Percentiles rank a stretch among this genome's conserved stretches.
These are phyloP conservation scores for Neurospora africana DNA, from an alignment of 495 filamentous ascomycete genomes.

Conservation along the genomic window DNA sequence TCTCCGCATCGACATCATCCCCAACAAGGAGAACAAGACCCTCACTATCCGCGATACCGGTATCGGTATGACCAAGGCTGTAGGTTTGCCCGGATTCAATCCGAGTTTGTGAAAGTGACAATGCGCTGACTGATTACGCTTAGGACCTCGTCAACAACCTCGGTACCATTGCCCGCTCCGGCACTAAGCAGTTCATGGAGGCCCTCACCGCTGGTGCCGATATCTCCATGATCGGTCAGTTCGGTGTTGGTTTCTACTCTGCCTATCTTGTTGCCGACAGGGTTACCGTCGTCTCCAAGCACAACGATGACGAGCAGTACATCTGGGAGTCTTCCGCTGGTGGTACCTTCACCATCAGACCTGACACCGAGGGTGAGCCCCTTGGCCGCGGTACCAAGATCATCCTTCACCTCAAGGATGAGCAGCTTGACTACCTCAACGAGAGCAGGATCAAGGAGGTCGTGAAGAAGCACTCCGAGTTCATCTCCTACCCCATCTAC, in stretches of 20 bases:
- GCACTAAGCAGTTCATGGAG: constrained; percentile 99
- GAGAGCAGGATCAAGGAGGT: constrained; percentile 99
- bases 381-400: constrained; percentile 95
- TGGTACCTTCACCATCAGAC: constrained; percentile 89
- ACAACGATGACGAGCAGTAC: constrained; percentile 99
- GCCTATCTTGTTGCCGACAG: constrained; percentile 97
- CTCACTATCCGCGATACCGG: constrained; percentile 93
- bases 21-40: constrained; percentile 92
- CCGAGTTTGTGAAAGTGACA: background rate
- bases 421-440: constrained; percentile 96
- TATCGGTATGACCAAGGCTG: constrained; percentile 99
- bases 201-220: constrained; percentile 95
- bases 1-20: constrained; percentile 95
- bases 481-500: constrained; percentile 99
- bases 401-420: constrained; percentile 96
- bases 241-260: constrained; percentile 99
- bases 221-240: constrained; percentile 99
- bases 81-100: constrained; percentile 41
- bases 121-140: constrained; percentile 13
- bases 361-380: constrained; percentile 82
- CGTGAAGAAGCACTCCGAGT: constrained; percentile 99
- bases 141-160: constrained; percentile 99
- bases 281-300: constrained; percentile 90
- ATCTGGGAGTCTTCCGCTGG: constrained; percentile 97
- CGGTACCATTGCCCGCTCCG: constrained; percentile 96